These are phyloP conservation scores for Pseudogymnoascus sp. DNA, from an alignment of 2,329 filamentous ascomycete genomes.

Conservation along the genomic window DNA sequence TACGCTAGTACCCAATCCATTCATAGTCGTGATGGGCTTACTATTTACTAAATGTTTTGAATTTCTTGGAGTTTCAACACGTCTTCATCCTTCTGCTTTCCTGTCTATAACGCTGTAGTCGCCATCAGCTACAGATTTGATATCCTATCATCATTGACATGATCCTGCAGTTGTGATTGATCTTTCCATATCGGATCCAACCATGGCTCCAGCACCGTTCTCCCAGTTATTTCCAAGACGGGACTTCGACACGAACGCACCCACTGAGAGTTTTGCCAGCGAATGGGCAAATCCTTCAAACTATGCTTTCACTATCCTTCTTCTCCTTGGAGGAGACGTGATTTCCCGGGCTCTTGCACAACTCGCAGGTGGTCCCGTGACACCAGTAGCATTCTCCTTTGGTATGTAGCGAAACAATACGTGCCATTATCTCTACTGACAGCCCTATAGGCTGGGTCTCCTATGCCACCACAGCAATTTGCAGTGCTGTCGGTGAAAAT, in stretches of 20 bases:
- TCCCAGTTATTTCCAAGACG: neutral
- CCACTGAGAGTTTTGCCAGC: neutral
- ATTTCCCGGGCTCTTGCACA: conserved; percentile 31
- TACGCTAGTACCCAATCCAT: neutral
- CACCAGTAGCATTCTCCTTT: conserved; percentile 31
- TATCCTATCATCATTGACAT: neutral
- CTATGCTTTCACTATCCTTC: conserved; percentile 29
- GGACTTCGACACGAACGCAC: neutral
- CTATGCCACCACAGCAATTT: conserved; percentile 20
- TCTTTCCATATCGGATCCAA: neutral
- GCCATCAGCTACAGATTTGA: neutral
- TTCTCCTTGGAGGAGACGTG: conserved; percentile 33
- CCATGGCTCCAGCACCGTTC: neutral
- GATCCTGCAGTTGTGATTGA: neutral
- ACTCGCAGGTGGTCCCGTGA: conserved; percentile 22
- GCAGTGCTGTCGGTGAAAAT: conserved; percentile 26
- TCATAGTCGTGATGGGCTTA: neutral
- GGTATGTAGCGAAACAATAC: neutral
- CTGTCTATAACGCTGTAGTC: neutral
- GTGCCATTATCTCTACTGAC: neutral
- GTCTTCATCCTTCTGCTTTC: neutral
- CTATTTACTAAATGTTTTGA: neutral
- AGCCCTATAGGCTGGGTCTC: conserved; percentile 24
- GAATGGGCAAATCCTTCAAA: conserved; percentile 12
- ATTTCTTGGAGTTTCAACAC: no score